Conservation (phyloP, 768 basidiomycete species). For the Sporobolomyces phaffii region DNA sequence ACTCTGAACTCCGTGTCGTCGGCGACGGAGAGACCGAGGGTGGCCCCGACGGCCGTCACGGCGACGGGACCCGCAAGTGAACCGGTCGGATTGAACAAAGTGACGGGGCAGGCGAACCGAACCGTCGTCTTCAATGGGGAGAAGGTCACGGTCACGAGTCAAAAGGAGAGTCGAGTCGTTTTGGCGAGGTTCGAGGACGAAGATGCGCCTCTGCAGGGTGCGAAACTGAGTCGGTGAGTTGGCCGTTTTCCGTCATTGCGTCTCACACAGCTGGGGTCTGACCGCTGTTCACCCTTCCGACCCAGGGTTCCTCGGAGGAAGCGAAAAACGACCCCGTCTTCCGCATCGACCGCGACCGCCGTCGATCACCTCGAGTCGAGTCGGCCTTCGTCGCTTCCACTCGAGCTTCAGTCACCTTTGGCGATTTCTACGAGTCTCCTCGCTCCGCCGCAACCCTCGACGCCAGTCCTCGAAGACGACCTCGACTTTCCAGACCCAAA, state of each 20-base stretch:
- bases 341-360: neutral
- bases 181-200: conserved; percentile 64
- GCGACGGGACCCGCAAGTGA: conserved; percentile 26
- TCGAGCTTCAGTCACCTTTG: conserved; percentile 36
- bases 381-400: conserved; percentile 21
- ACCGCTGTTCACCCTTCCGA: no score
- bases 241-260: no score
- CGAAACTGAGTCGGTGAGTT: conserved; percentile 34
- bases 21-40: neutral
- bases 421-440: conserved; percentile 39
- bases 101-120: conserved; percentile 15
- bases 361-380: neutral
- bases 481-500: conserved; percentile 37
- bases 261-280: no score
- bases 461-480: conserved; percentile 24
- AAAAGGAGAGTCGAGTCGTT: conserved; percentile 56
- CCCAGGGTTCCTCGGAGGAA: conserved; percentile 17
- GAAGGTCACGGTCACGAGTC: conserved; percentile 54
- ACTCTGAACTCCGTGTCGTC: neutral
- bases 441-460: conserved; percentile 18
- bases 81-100: conserved; percentile 3
- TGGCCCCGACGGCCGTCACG: neutral
- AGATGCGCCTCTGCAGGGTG: conserved; percentile 60
- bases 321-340: conserved; percentile 10
- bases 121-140: conserved; percentile 48